phyloP scores from a whole-genome alignment of 2,329 filamentous ascomycete species.

The Trichophyton benhamiae region DNA sequence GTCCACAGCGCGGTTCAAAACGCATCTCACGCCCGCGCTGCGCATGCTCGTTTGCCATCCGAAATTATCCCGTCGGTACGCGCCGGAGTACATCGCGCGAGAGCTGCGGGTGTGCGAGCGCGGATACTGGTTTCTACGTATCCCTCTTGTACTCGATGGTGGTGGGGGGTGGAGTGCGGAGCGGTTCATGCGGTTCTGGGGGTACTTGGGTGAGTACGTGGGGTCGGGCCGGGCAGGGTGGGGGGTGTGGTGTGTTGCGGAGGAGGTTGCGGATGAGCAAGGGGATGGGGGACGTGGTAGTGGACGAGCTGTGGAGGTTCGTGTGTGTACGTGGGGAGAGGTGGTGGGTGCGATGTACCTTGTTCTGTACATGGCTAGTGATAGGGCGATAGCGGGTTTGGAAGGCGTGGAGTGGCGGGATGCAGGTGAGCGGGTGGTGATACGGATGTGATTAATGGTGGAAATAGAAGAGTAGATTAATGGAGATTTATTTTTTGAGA shows the following conservation, averaged over 20 bases:
- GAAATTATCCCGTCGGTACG: constrained; percentile 43
- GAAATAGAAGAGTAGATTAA: constrained; percentile 9
- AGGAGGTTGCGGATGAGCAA: constrained; percentile 18
- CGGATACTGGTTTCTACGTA: constrained; percentile 61
- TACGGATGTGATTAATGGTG: constrained; percentile 28
- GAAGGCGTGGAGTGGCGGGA: constrained; percentile 56
- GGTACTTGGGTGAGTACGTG: constrained; percentile 28
- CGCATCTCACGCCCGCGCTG: constrained; percentile 47
- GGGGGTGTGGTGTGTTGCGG: constrained; percentile 33
- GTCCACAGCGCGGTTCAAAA: constrained; percentile 30
- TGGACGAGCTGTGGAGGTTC: constrained; percentile 34
- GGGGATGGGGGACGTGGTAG: not conserved
- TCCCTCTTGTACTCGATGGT: constrained; percentile 28
- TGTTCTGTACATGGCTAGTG: constrained; percentile 59
- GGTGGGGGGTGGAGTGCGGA: constrained; percentile 23
- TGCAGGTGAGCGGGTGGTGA: constrained; percentile 44
- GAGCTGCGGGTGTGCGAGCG: constrained; percentile 51
- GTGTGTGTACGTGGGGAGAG: constrained; percentile 68
- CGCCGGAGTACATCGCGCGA: constrained; percentile 39
- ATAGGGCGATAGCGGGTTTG: constrained; percentile 43
- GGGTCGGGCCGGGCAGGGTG: constrained; percentile 31
- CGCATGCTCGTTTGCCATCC: constrained; percentile 42
- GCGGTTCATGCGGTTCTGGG: constrained; percentile 32
- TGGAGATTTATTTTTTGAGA: not conserved
- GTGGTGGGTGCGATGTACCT: constrained; percentile 62